Percentiles rank a stretch among this genome's conserved stretches.
phyloP scores from a whole-genome alignment of 768 basidiomycete genomes.

The Boletus sp. region DNA sequence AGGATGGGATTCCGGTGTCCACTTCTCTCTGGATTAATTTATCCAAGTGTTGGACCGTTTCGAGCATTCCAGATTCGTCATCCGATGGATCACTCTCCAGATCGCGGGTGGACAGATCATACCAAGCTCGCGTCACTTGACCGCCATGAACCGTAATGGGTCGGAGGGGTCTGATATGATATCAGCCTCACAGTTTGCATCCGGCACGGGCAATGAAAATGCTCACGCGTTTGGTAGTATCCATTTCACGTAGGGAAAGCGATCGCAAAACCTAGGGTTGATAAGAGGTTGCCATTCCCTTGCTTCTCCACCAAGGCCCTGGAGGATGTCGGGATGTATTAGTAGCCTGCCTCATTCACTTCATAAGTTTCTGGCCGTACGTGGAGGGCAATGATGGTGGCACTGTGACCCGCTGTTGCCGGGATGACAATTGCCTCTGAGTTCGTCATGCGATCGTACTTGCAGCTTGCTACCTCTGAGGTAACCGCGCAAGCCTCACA shows the following conservation, averaged over 20 bases:
- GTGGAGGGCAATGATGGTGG: conserved; percentile 1
- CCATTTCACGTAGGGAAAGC: conserved; percentile 1
- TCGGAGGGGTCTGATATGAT: not conserved
- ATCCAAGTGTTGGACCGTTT: not conserved
- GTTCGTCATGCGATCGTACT: not conserved
- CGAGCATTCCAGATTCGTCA: not conserved
- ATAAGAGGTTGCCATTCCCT: not conserved
- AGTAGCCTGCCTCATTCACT: not conserved
- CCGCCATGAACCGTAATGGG: not conserved
- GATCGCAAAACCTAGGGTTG: not conserved
- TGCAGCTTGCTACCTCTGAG: not conserved
- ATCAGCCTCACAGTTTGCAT: not conserved
- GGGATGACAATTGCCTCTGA: not conserved
- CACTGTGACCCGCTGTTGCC: not conserved
- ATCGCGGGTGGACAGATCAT: conserved; percentile 1
- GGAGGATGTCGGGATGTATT: not conserved
- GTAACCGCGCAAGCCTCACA: not conserved
- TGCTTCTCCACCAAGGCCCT: not conserved
- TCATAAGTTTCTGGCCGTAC: not conserved
- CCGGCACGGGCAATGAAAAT: not conserved
- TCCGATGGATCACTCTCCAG: not conserved
- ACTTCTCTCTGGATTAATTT: not conserved
- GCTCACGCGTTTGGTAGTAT: not conserved
- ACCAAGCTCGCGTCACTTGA: not conserved
- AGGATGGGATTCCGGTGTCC: not conserved